Evolutionary conservation across 1,139 yeast species (phyloP), one percentile per base, ranked within the genome.

Genomic region (Candida tetrigidarum): DNA sequence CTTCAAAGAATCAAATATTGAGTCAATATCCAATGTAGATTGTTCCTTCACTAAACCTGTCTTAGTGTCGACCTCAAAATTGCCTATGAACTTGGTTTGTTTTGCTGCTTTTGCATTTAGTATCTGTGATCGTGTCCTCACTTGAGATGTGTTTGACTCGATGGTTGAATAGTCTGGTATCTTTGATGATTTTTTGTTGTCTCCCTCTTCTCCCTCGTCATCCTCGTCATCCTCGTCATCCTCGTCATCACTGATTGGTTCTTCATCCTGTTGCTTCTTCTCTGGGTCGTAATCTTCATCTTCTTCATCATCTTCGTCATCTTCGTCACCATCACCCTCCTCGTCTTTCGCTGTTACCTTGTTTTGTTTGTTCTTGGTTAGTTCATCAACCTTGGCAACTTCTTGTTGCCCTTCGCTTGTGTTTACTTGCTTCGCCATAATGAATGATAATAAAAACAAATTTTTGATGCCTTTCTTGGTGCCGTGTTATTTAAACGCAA

Each of bases 111-210:
- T 49, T 15, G 60, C 63, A 26, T 52, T 54, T 37, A 57, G 51
- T 32, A 66, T 51, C 50, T 72, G 78, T 30, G 68, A 60, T 41
- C 80, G 57, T 2, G 80, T 74, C 30, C 64, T 56, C 4, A 74
- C 73, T 46, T 67, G 73, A 5, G 71, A 59, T 6, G 62, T 60
- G 5, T 61, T 53, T 4, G 67, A 57, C 43, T 67, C 69, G 16
- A 72, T 65, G 7, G 63, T 59, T 5, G 72, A 63, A 50, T 66
- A 72, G 45, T 73, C 74, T 0, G 70, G 71, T 7, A 58, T 63
- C 5, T 57, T 60, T 10, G 57, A 63, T 10, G 55, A 59, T 5
- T 57, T 65, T 6, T 59, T 64, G 12, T 56, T 65, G n/a, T n/a
- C n/a, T n/a, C n/a, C n/a, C n/a, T n/a, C n/a, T n/a, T n/a, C n/a